These are phyloP conservation scores for Alternaria triticina DNA, from an alignment of 2,329 filamentous ascomycete genomes.

Conservation along the genomic window DNA sequence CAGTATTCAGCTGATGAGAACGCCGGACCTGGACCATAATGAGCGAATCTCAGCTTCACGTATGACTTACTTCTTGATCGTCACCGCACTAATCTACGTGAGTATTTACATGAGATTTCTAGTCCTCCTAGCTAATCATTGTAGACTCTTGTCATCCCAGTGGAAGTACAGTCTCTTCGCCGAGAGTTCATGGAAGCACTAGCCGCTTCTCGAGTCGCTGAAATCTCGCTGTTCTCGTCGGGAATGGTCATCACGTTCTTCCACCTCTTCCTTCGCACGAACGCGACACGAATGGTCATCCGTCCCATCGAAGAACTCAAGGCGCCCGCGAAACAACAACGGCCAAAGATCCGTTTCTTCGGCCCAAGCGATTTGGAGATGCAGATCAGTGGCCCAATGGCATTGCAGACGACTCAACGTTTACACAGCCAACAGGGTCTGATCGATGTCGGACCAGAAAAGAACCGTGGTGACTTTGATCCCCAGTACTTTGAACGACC, in stretches of 20 bases:
- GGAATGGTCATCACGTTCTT: slow-evolving; percentile 70
- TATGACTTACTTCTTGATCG: slow-evolving; percentile 71
- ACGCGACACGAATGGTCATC: slow-evolving; percentile 63
- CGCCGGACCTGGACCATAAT: slow-evolving; percentile 61
- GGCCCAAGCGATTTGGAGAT: slow-evolving; percentile 52
- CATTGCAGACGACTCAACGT: slow-evolving; percentile 40
- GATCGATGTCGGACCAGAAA: slow-evolving; percentile 47
- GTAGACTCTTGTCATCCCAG: slow-evolving; percentile 66
- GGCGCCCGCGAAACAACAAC: slow-evolving; percentile 49
- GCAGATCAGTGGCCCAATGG: slow-evolving; percentile 49
- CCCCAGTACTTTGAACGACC: slow-evolving; percentile 41
- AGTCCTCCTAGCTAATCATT: slow-evolving; percentile 4
- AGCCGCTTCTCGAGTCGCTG: slow-evolving; percentile 67
- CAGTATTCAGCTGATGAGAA: slow-evolving; percentile 63
- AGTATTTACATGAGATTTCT: slow-evolving; percentile 46
- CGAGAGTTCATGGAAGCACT: slow-evolving; percentile 51
- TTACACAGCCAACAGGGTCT: slow-evolving; percentile 45
- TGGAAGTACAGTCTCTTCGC: slow-evolving; percentile 62
- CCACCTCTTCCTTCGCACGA: slow-evolving; percentile 71
- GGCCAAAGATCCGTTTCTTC: slow-evolving; percentile 58
- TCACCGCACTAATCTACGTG: slow-evolving; percentile 62
- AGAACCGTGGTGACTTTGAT: slow-evolving; percentile 45
- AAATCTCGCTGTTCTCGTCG: slow-evolving; percentile 70
- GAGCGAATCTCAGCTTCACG: slow-evolving; percentile 70
- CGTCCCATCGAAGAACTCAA: slow-evolving; percentile 56